phyloP scores from a whole-genome alignment of 331 rosid species.

The Dryas integrifolia region DNA sequence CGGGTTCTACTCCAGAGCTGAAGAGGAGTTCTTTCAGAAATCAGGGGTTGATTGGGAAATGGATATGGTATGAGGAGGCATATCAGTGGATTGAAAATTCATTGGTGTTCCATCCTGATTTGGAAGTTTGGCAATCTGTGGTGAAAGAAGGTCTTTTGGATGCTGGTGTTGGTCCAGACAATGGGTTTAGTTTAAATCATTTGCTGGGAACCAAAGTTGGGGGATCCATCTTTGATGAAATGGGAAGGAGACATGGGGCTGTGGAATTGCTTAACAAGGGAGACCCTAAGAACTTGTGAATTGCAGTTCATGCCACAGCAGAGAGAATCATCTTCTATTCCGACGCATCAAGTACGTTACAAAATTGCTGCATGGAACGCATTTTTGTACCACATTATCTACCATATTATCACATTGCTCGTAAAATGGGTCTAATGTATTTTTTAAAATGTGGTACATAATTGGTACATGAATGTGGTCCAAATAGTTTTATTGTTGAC shows the following conservation, averaged over 20 bases:
- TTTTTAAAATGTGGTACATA: too few relatives aligned
- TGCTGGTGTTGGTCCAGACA: constrained; percentile 19
- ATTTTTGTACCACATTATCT: too few relatives aligned
- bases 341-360: not conserved
- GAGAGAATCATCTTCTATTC: constrained; percentile 25
- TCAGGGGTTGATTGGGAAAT: constrained; percentile 15
- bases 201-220: constrained; percentile 3
- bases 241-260: constrained; percentile 31
- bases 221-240: constrained; percentile 16
- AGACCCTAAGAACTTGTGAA: constrained; percentile 10
- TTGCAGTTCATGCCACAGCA: constrained; percentile 25
- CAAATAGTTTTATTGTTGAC: too few relatives aligned
- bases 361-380: too few relatives aligned
- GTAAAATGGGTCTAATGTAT: too few relatives aligned
- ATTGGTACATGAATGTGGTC: too few relatives aligned
- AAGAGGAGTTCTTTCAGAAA: not conserved
- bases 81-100: constrained; percentile 31
- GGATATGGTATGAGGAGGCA: constrained; percentile 9
- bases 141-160: not conserved
- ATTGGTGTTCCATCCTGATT: not conserved
- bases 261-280: constrained; percentile 29
- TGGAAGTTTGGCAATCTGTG: not conserved
- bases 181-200: constrained; percentile 14
- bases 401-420: too few relatives aligned
- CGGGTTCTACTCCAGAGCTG: constrained; percentile 22